Percentiles rank a stretch among this genome's conserved stretches.
These are phyloP conservation scores for Magnusiomyces suaveolens DNA, from an alignment of 1,139 yeast genomes.

Conservation along the genomic window DNA sequence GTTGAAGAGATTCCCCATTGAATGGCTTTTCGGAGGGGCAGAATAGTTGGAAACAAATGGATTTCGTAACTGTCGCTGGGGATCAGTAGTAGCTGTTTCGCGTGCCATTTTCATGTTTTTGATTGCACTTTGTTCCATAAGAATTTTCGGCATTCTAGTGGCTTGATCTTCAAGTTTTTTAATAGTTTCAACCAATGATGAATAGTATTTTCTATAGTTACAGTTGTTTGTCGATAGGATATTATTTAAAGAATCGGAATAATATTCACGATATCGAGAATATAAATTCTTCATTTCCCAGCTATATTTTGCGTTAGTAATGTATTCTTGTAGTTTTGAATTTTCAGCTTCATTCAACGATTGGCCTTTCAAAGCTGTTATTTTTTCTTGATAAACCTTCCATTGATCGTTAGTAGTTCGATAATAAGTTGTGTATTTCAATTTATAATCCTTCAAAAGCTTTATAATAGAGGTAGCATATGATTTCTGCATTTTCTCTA, in stretches of 20 bases:
- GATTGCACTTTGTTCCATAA: neutral
- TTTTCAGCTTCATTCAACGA: neutral
- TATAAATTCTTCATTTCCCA: conserved; percentile 1
- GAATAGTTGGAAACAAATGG: too few species aligned
- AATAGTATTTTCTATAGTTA: neutral
- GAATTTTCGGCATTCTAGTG: neutral
- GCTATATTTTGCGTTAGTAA: neutral
- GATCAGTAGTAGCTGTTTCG: too few species aligned
- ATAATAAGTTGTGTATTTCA: neutral
- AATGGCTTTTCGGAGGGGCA: too few species aligned
- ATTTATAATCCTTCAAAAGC: neutral
- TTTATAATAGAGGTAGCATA: neutral
- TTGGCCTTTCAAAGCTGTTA: neutral
- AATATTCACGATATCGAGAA: neutral
- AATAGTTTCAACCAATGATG: neutral
- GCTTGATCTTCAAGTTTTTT: neutral
- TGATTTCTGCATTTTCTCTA: neutral
- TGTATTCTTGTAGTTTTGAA: neutral
- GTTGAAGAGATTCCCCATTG: too few species aligned
- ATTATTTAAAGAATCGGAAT: neutral
- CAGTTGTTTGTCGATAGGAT: neutral
- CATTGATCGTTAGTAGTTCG: neutral
- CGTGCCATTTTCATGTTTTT: neutral
- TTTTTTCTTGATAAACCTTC: neutral
- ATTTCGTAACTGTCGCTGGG: too few species aligned